Conservation (phyloP, 2,329 filamentous ascomycete genomes). For the Neofusicoccum umdonicola region DNA sequence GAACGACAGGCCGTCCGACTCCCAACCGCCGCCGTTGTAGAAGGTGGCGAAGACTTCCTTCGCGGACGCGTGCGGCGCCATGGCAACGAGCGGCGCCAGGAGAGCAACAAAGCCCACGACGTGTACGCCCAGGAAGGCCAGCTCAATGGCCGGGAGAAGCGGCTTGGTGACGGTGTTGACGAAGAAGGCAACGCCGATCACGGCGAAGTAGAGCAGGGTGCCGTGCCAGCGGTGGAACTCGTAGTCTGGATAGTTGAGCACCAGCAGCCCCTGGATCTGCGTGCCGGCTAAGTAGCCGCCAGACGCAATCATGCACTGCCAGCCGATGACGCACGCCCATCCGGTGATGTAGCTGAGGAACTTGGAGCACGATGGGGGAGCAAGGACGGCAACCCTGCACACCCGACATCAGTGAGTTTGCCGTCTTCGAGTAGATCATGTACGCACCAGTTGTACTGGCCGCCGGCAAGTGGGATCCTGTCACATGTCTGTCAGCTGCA, state of each 20-base stretch:
- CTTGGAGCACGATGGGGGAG: conserved; percentile 41
- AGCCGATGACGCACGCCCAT: conserved; percentile 43
- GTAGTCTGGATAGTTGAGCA: conserved; percentile 40
- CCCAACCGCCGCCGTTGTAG: conserved; percentile 48
- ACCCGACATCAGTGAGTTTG: conserved; percentile 21
- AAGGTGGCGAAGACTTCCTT: conserved; percentile 49
- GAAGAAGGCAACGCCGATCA: conserved; percentile 37
- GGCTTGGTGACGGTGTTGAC: conserved; percentile 47
- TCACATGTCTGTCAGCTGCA: background rate
- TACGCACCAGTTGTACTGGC: conserved; percentile 34
- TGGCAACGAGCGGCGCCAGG: conserved; percentile 46
- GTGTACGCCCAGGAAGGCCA: conserved; percentile 49
- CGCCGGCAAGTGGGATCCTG: conserved; percentile 25
- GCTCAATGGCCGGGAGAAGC: conserved; percentile 49
- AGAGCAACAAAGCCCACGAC: conserved; percentile 54
- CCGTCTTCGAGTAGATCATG: background rate
- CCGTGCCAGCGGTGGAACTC: conserved; percentile 47
- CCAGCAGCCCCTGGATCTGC: conserved; percentile 32
- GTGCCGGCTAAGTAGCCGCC: conserved; percentile 28
- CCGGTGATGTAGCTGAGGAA: conserved; percentile 48
- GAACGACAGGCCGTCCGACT: conserved; percentile 43
- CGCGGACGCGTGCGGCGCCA: conserved; percentile 41
- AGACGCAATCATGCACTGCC: conserved; percentile 36
- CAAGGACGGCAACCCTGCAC: conserved; percentile 38
- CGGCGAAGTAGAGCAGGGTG: conserved; percentile 48